These are phyloP conservation scores for Tetracentron sinense DNA, from an alignment of 164 flowering plant species.

Conservation along the genomic window DNA sequence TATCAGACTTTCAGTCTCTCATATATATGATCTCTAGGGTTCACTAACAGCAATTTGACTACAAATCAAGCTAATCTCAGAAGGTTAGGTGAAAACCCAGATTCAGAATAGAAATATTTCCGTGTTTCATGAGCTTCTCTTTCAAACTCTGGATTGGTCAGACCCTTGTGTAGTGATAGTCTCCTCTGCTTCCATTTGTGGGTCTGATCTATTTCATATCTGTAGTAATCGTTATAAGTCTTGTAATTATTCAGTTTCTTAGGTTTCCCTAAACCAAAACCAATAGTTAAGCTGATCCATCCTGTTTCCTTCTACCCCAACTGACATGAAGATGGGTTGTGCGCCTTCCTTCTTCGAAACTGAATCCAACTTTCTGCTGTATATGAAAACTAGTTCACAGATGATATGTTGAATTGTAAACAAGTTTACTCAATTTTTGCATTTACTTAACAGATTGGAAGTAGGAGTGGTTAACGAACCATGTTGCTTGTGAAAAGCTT, in stretches of 20 bases:
- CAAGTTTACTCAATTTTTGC: no score
- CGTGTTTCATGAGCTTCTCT: not conserved
- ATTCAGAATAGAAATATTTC: not conserved
- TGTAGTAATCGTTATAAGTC: no score
- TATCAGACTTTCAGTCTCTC: no score
- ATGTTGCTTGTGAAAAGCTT: no score
- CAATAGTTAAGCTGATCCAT: no score
- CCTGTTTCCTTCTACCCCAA: not conserved
- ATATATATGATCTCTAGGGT: not conserved
- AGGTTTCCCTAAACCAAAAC: not conserved
- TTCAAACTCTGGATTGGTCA: not conserved
- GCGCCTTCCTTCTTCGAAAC: not conserved
- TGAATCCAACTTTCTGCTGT: no score
- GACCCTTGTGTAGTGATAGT: not conserved
- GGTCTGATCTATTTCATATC: no score
- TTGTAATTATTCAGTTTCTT: not conserved
- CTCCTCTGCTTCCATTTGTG: not conserved
- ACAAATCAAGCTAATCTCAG: not conserved
- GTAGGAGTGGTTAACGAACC: no score
- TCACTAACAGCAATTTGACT: not conserved
- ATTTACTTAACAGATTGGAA: no score
- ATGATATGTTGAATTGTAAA: no score
- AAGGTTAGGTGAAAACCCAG: conserved; percentile 1
- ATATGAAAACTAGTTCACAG: no score
- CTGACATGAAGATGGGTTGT: not conserved